Conservation (phyloP, 1,139 yeast species). For the Trichomonascaceae sp. region DNA sequence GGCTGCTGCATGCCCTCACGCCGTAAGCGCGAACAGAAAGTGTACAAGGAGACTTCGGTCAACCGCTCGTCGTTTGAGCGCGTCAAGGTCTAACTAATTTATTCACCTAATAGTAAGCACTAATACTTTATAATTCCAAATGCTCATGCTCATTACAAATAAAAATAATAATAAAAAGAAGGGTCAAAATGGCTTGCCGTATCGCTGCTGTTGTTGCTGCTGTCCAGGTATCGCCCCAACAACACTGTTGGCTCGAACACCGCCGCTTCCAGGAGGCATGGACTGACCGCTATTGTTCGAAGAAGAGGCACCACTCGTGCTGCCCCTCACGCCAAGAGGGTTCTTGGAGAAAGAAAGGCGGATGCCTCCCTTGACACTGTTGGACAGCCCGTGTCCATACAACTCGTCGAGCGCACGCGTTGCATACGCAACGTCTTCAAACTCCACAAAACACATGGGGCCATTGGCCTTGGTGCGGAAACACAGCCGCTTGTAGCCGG, state of each 20-base stretch:
- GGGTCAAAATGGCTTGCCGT: too few relatives aligned
- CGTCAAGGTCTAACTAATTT: too few relatives aligned
- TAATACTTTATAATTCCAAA: too few relatives aligned
- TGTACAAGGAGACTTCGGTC: too few relatives aligned
- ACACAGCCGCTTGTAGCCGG: constrained; percentile 83
- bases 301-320: constrained; percentile 6
- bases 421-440: constrained; percentile 90
- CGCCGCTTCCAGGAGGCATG: too few relatives aligned
- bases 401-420: constrained; percentile 87
- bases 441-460: constrained; percentile 98
- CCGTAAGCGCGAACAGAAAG: too few relatives aligned
- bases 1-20: too few relatives aligned
- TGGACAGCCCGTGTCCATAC: constrained; percentile 70
- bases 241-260: too few relatives aligned
- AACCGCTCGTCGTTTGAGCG: constrained; percentile 11
- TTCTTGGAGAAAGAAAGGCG: constrained; percentile 87
- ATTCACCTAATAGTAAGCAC: too few relatives aligned
- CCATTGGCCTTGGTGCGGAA: constrained; percentile 62
- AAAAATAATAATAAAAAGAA: background rate
- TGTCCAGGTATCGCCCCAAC: too few relatives aligned
- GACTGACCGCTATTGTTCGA: constrained; percentile 7
- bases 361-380: constrained; percentile 75
- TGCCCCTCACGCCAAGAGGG: constrained; percentile 77
- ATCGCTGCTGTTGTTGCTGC: too few relatives aligned
- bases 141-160: too few relatives aligned